phyloP scores from a whole-genome alignment of 2,329 filamentous ascomycete species.

The Nothophoma quercina region DNA sequence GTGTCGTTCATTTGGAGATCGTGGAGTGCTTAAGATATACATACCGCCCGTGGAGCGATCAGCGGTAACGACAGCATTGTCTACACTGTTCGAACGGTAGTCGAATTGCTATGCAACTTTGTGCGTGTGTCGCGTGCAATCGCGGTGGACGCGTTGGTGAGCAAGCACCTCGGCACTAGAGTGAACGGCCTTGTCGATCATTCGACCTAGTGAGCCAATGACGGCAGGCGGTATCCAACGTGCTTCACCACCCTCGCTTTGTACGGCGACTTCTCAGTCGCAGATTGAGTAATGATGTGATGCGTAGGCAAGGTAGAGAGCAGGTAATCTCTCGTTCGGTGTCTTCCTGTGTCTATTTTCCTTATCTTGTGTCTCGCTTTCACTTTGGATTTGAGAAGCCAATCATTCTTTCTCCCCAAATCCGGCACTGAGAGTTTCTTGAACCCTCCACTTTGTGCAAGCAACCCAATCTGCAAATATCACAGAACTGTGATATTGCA shows the following conservation, averaged over 20 bases:
- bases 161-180: constrained; percentile 9
- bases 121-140: constrained; percentile 11
- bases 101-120: background rate
- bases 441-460: no score
- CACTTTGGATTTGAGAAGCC: no score
- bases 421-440: no score
- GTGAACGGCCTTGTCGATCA: constrained; percentile 8
- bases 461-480: no score
- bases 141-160: constrained; percentile 8
- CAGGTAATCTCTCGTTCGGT: background rate
- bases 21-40: background rate
- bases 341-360: background rate
- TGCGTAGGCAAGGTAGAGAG: background rate
- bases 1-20: background rate
- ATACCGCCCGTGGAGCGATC: constrained; percentile 35
- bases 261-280: constrained; percentile 2
- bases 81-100: background rate
- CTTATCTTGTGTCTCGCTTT: no score
- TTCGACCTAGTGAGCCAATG: constrained; percentile 4
- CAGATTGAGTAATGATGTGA: background rate
- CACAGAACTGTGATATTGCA: no score
- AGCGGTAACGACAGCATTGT: constrained; percentile 38
- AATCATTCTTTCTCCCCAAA: no score
- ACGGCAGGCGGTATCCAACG: constrained; percentile 3
- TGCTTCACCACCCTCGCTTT: constrained; percentile 15